Evolutionary conservation across 176 grass and related monocot species (phyloP), one percentile per base, ranked within the genome.

Genomic region (Carex scoparia): DNA sequence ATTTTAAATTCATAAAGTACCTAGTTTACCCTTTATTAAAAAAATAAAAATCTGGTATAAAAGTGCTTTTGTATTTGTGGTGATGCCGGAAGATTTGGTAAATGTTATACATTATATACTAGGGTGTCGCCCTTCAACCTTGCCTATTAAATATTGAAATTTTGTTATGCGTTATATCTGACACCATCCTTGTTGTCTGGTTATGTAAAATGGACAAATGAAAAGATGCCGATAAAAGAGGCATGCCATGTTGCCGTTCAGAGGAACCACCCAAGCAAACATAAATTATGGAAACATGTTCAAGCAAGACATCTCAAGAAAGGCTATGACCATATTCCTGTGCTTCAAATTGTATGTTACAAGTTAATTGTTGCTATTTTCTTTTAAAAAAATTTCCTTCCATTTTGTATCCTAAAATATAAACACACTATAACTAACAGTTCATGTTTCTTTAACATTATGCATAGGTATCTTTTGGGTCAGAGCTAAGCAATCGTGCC

Each of bases 161-260:
- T 77, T 31, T 23, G 33, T 15, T 77, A 33, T 33, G 27, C 55
- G 19, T 76, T 53, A 80, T 60, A 79, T 79, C 69, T 77, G 58
- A 62, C 60, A 55, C 7, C 46, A 19, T 44, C 60, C 32, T 38
- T 81, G 60, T 61, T 81, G n/a, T 57, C 60, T 81, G 57, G 14
- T 69, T 59, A 60, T 81, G 66, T 27, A 62, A 62, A 61, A 46
- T 92, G 81, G 33, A 76, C 86, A 65, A 51, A 81, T 80, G 76
- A 87, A 77, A 78, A 98, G 95, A 95, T 98, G 95, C 95, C 95
- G 10, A 95, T 98, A 69, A 86, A 89, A 88, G 95, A 98, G 81
- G 95, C 95, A 16, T 98, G 95, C 61, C 95, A 95, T 85, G 95
- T 98, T 82, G 91, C 95, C 86, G 78, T 98, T 88, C 95, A 98